Base-by-base conservation (phyloP, 176 grass and related monocot genomes). In the Typha latifolia region DNA sequence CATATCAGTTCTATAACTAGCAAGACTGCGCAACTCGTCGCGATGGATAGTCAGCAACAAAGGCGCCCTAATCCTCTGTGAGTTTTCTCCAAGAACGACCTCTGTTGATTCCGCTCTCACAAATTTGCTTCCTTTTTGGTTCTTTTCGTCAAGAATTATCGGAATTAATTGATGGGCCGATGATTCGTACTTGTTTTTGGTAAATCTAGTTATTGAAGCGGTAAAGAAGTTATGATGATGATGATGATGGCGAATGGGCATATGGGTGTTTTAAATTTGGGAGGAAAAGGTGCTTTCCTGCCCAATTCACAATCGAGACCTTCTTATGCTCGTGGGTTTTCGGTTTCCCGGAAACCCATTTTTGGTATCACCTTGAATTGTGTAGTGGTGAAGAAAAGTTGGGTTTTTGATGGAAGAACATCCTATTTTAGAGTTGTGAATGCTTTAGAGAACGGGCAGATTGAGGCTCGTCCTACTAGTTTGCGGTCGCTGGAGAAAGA, bases 401-500 rank as follows among this genome's bases (percentile, higher is more conserved):
- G 74, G 48, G 20, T 62, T 66, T 69, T 86, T 29, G 77, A 76
- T 57, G 82, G 49, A 3, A 68, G 52, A 63, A 57, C 3, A 37
- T 29, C 77, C 13, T 49, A 67, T 9, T 37, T 16, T 66, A 52
- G 80, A 32, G 55, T 68, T 23, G 43, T 19, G 57, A 48, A 78
- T 57, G 61, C 62, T 62, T 5, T 82, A 43, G 74, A 61, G 9
- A 72, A 75, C 37, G 80, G 72, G 8, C 70, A 81, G 50, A 63
- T 61, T 7, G 69, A 55, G 12, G 47, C 78, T 5, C 55, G 70
- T 27, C 83, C 77, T 0, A 48, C 74, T 2, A 51, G 68, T 47
- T 12, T 77, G 68, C 69, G 76, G 72, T 77, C 75, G 68, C 80
- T 97, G n/a, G 88, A 97, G 78, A 86, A 97, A 78, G 88, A 92